Base-by-base conservation (phyloP, 805 yeast genomes). In the Sugiyamaella chiloensis region DNA sequence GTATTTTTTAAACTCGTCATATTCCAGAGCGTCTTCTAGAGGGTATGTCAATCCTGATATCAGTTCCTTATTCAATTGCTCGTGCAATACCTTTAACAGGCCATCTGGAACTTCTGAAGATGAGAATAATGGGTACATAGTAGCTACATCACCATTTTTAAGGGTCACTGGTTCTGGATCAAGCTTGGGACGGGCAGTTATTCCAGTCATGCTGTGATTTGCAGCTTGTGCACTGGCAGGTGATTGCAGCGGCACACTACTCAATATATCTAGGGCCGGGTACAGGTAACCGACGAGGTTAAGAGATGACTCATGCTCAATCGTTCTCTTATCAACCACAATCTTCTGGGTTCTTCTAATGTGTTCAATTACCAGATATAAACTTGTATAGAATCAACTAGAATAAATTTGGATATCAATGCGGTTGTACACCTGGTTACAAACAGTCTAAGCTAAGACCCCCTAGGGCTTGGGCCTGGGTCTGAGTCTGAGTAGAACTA, bases 91-190 rank as follows among this genome's bases (percentile, higher is more conserved):
- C 1, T 69, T 63, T 4, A 82, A 51, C 19, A 88, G 65, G 0
- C 67, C 63, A 1, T 51, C 55, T 0, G 95, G 89, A 4, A 85
- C 64, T 19, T 73, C 73, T 0, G 60, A 54, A 2, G 69, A 47
- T 7, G 72, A 64, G 52, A 78, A 76, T 37, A 82, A 71, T 2
- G 90, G 89, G 42, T 80, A 67, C 1, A 87, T 65, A 0, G 90
- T 83, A 0, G 80, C 88, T 1, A 58, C 55, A 3, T 69, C 56
- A 1, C 72, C 71, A 7, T 67, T 69, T 58, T 85, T 83, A 20
- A 88, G 70, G 8, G 87, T 66, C 1, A 87, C 85, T 0, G 95
- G 85, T 55, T 81, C 79, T 6, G 91, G 79, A 46, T 77, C 79
- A 34, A 42, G 11, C 16, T 34, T 29, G 17, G 34, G 12, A 17